Conservation (phyloP, 495 filamentous ascomycete genomes). For the Hypoxylon fuscum region DNA sequence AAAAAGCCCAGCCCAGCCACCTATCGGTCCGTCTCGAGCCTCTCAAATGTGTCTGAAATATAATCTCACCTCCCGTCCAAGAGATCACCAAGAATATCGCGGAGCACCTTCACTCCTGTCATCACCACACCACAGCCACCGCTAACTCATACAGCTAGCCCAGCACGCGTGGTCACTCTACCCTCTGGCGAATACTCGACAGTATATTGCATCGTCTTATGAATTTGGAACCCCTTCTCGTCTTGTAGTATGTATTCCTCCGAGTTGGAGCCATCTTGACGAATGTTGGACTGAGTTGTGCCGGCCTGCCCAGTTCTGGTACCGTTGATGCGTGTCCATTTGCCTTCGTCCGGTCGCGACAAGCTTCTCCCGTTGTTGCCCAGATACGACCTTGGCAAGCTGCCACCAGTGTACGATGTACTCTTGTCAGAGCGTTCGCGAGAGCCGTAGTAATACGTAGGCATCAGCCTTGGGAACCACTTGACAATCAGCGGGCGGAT, state of each 20-base stretch:
- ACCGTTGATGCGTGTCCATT: conserved; percentile 22
- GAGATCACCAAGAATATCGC: not conserved
- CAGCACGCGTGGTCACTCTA: not conserved
- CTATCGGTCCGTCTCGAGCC: not conserved
- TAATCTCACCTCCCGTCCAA: not conserved
- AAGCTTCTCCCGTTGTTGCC: conserved; percentile 15
- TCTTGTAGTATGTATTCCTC: conserved; percentile 38
- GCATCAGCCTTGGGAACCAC: conserved; percentile 40
- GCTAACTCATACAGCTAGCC: not conserved
- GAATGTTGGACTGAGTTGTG: conserved; percentile 13
- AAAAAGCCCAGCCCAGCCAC: too few species aligned
- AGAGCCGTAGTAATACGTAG: conserved; percentile 20
- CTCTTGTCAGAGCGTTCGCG: conserved; percentile 19
- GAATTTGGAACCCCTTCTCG: conserved; percentile 31
- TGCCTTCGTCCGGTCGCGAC: conserved; percentile 13
- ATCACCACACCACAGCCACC: not conserved
- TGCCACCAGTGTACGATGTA: conserved; percentile 3
- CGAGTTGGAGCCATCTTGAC: conserved; percentile 23
- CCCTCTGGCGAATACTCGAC: conserved; percentile 38
- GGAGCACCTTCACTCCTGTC: not conserved
- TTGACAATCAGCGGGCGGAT: conserved; percentile 39
- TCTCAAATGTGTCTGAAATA: conserved; percentile 3
- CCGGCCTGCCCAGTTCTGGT: conserved; percentile 1
- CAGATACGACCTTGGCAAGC: conserved; percentile 16
- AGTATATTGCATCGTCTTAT: conserved; percentile 43